phyloP scores from a whole-genome alignment of 1,284 basidiomycete genomes.

The Tylopilus orsonianus region DNA sequence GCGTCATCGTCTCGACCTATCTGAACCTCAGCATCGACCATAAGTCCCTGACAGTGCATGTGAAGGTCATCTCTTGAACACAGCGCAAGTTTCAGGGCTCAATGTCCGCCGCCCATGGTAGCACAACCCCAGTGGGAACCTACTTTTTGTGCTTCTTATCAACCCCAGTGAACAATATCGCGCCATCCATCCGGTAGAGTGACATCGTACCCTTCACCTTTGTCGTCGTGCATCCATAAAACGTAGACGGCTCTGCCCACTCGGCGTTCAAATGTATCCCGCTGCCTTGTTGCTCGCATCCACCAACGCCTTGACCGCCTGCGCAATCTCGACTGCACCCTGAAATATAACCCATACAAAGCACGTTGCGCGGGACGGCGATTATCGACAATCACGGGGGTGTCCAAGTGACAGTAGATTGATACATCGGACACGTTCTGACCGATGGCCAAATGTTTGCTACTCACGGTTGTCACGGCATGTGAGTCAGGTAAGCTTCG shows the following conservation, averaged over 20 bases:
- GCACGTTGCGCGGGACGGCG: background rate
- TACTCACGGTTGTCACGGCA: constrained; percentile 48
- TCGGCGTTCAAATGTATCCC: constrained; percentile 13
- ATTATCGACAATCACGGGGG: constrained; percentile 44
- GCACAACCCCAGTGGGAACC: too few relatives aligned
- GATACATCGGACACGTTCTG: constrained; percentile 48
- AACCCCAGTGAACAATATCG: background rate
- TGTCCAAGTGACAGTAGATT: constrained; percentile 67
- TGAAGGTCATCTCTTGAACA: too few relatives aligned
- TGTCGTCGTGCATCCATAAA: background rate
- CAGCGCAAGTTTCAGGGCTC: too few relatives aligned
- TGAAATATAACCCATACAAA: constrained; percentile 21
- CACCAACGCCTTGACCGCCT: constrained; percentile 48
- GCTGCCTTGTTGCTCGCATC: constrained; percentile 44
- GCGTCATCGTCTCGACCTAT: too few relatives aligned
- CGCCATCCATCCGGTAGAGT: background rate
- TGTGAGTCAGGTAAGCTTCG: constrained; percentile 42
- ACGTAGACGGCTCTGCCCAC: background rate
- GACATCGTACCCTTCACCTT: too few relatives aligned
- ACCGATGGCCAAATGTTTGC: constrained; percentile 43
- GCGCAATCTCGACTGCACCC: constrained; percentile 53
- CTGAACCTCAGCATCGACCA: too few relatives aligned
- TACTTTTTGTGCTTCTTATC: too few relatives aligned
- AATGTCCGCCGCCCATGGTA: too few relatives aligned
- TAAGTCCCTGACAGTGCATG: too few relatives aligned